These are phyloP conservation scores for Allomyces arbusculus DNA, from an alignment of 192 early-diverging fungal species.

Conservation along the genomic window DNA sequence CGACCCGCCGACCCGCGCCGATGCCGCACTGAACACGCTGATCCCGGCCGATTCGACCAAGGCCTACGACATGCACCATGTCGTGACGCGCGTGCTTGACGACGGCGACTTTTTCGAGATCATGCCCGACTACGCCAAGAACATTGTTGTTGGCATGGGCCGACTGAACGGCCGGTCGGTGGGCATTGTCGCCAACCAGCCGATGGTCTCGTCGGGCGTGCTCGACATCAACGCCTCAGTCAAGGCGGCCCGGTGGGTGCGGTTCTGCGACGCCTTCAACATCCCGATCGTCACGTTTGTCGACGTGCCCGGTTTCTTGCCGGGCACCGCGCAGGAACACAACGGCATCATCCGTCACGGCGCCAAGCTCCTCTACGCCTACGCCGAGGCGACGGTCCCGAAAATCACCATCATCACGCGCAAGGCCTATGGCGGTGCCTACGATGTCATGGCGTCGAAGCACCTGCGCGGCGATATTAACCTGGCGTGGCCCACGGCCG, in stretches of 20 bases:
- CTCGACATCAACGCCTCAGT: conserved; percentile 86
- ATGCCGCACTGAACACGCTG: conserved; percentile 61
- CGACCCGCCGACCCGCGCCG: conserved; percentile 44
- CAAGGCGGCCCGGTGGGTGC: conserved; percentile 87
- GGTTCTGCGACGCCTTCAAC: conserved; percentile 92
- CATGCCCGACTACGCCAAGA: conserved; percentile 73
- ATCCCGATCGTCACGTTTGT: conserved; percentile 86
- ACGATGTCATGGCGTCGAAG: conserved; percentile 94
- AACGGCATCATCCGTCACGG: conserved; percentile 89
- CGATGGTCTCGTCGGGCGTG: conserved; percentile 81
- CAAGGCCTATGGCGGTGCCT: conserved; percentile 94
- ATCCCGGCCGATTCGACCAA: conserved; percentile 75
- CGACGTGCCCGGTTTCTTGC: conserved; percentile 91
- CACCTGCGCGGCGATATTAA: conserved; percentile 71
- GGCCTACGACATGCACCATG: conserved; percentile 88
- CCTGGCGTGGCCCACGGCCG: conserved; percentile 76
- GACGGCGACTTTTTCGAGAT: conserved; percentile 78
- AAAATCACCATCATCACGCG: conserved; percentile 87
- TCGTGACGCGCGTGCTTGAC: conserved; percentile 62
- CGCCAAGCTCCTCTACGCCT: conserved; percentile 89
- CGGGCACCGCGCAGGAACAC: conserved; percentile 86
- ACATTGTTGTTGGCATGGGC: conserved; percentile 79
- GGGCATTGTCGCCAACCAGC: conserved; percentile 84
- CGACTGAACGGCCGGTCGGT: conserved; percentile 70
- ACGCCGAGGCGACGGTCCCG: conserved; percentile 89